Evolutionary conservation across 257 asterid genomes (phyloP).

Genomic region (Solanum tacnaense): DNA sequence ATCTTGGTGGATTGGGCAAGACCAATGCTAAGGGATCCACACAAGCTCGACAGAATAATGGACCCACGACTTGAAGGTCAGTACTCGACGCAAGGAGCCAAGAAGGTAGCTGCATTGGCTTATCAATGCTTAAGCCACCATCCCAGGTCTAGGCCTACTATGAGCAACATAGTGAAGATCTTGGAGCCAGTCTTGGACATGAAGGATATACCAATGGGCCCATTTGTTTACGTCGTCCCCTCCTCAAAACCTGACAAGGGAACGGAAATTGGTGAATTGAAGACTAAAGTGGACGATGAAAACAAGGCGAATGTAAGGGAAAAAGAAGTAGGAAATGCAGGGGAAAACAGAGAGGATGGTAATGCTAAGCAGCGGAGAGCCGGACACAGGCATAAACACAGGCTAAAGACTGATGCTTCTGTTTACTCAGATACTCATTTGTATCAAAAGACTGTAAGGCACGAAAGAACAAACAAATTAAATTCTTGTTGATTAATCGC

Average conservation of each 20-base stretch:
- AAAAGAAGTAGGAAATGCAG: neutral
- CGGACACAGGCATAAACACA: conserved; percentile 38
- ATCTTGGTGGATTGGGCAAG: conserved; percentile 70
- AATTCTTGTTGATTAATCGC: neutral
- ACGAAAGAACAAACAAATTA: conserved; percentile 3
- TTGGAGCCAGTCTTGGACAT: conserved; percentile 34
- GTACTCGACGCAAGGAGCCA: conserved; percentile 58
- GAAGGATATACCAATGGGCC: conserved; percentile 37
- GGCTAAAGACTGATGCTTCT: conserved; percentile 22
- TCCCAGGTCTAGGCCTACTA: conserved; percentile 55
- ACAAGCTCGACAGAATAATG: conserved; percentile 43
- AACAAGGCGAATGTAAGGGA: conserved; percentile 1
- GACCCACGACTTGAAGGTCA: conserved; percentile 70
- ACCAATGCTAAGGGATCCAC: conserved; percentile 58
- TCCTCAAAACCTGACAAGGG: conserved; percentile 10
- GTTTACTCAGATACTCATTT: conserved; percentile 42
- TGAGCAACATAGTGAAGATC: conserved; percentile 45
- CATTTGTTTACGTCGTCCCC: conserved; percentile 42
- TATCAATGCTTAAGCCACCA: conserved; percentile 45
- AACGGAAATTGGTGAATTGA: neutral
- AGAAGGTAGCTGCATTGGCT: conserved; percentile 59
- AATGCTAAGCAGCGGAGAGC: conserved; percentile 3
- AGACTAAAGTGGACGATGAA: conserved; percentile 1
- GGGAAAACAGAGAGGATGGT: neutral
- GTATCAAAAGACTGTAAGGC: conserved; percentile 9